Percentiles rank a stretch among this genome's conserved stretches.
Conservation (phyloP, 441 rosid genomes). For the Mallotus repandus region DNA sequence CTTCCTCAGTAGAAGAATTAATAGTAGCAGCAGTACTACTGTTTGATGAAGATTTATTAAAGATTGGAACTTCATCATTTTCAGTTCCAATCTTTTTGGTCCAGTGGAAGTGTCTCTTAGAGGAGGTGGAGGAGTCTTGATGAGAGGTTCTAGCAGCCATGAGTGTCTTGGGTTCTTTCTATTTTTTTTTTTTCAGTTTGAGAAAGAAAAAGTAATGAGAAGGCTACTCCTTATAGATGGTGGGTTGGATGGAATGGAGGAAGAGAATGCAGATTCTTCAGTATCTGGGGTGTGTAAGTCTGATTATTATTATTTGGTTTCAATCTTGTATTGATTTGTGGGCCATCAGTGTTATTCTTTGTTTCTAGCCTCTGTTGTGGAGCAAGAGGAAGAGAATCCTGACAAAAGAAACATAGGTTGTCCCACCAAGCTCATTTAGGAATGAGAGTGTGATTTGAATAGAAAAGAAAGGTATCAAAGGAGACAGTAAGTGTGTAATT, state of each 20-base stretch:
- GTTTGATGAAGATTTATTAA: slow-evolving; percentile 35
- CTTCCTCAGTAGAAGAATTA: slow-evolving; percentile 24
- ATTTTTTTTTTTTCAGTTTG: neutral
- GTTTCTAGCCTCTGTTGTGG: slow-evolving; percentile 32
- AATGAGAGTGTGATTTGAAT: slow-evolving; percentile 23
- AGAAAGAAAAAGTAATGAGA: slow-evolving; percentile 20
- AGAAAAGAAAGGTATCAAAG: slow-evolving; percentile 48
- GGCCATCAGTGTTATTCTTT: slow-evolving; percentile 30
- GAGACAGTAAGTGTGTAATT: slow-evolving; percentile 60
- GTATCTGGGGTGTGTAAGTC: too few species aligned
- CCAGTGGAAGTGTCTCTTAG: slow-evolving; percentile 87
- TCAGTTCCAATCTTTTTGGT: slow-evolving; percentile 66
- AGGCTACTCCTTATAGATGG: slow-evolving; percentile 24
- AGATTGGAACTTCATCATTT: slow-evolving; percentile 43
- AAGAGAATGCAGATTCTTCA: slow-evolving; percentile 28
- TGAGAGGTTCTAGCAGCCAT: slow-evolving; percentile 39
- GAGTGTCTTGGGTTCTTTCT: neutral
- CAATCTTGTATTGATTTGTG: slow-evolving; percentile 33
- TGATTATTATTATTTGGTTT: too few species aligned
- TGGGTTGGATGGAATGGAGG: neutral
- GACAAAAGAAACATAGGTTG: slow-evolving; percentile 57
- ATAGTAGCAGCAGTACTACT: too few species aligned
- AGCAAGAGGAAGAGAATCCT: slow-evolving; percentile 57
- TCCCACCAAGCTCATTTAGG: slow-evolving; percentile 52
- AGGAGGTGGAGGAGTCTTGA: slow-evolving; percentile 52